phyloP scores from a whole-genome alignment of 192 early-diverging fungal species.

The Coemansia javaensis region DNA sequence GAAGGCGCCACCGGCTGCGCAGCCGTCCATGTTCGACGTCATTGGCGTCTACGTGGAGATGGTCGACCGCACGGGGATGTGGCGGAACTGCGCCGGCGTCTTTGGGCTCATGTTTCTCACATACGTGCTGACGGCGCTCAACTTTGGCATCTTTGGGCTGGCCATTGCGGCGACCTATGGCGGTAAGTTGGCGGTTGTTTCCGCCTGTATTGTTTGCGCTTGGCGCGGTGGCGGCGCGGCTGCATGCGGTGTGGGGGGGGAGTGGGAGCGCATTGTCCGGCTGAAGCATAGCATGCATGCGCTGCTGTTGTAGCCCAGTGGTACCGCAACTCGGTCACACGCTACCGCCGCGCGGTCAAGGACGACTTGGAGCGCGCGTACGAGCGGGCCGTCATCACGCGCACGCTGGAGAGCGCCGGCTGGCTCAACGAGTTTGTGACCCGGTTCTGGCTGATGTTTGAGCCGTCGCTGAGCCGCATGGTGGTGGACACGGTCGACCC shows the following conservation, averaged over 20 bases:
- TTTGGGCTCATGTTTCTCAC: conserved; percentile 49
- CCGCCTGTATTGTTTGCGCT: not conserved
- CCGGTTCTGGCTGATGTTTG: conserved; percentile 87
- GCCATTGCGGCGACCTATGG: conserved; percentile 32
- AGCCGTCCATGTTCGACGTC: conserved; percentile 39
- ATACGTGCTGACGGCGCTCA: conserved; percentile 43
- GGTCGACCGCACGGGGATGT: conserved; percentile 48
- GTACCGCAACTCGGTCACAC: conserved; percentile 66
- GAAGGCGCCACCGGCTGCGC: conserved; percentile 22
- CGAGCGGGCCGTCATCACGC: conserved; percentile 45
- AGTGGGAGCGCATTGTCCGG: not conserved
- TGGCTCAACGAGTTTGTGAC: conserved; percentile 89
- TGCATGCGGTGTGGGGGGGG: conserved; percentile 54
- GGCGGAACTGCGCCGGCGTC: conserved; percentile 52
- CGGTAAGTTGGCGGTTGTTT: conserved; percentile 60
- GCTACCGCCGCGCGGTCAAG: conserved; percentile 62
- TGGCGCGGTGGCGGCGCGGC: conserved; percentile 20
- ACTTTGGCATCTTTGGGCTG: conserved; percentile 48
- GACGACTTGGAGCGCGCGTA: conserved; percentile 68
- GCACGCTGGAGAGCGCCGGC: conserved; percentile 64
- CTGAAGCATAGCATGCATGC: not conserved
- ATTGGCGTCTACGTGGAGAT: conserved; percentile 41
- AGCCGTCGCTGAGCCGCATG: conserved; percentile 74
- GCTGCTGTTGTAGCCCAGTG: conserved; percentile 55
- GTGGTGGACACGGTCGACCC: conserved; percentile 68